Conservation (phyloP, 768 basidiomycete genomes). For the Mycena crocata region DNA sequence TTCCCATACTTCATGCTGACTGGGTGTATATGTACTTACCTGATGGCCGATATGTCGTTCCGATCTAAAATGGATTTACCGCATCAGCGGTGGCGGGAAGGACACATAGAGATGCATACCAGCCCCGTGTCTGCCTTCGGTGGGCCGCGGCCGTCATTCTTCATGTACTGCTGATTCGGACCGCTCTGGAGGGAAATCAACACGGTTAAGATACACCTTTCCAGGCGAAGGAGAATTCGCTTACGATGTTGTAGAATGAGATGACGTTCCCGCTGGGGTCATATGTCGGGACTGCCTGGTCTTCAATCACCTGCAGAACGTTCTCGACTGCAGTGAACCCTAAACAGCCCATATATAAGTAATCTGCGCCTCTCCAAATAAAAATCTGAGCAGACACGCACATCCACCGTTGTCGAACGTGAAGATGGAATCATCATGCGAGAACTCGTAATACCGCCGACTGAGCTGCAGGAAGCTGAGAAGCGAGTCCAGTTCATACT, state of each 20-base stretch:
- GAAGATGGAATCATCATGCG: constrained; percentile 61
- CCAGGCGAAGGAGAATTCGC: background rate
- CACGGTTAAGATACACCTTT: background rate
- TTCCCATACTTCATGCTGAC: background rate
- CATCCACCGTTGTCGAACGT: constrained; percentile 51
- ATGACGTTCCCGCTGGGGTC: constrained; percentile 23
- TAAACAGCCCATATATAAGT: too few species aligned
- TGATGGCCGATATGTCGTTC: constrained; percentile 31
- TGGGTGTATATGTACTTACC: background rate
- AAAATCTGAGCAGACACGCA: constrained; percentile 39
- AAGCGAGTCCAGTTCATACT: constrained; percentile 68
- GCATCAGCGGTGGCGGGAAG: background rate
- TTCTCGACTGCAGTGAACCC: constrained; percentile 32
- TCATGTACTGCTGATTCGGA: constrained; percentile 35
- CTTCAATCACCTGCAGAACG: constrained; percentile 25
- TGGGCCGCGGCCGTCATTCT: constrained; percentile 30
- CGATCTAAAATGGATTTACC: constrained; percentile 19
- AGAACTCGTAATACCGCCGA: constrained; percentile 59
- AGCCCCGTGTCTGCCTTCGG: constrained; percentile 29
- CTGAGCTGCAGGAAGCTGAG: constrained; percentile 68
- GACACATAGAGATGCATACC: background rate
- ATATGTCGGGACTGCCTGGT: constrained; percentile 27
- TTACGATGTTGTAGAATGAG: constrained; percentile 31
- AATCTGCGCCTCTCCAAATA: too few species aligned
- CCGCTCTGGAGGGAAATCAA: constrained; percentile 18